A percentile compares a stretch with the other conserved stretches of the same genome.
Evolutionary conservation across 805 yeast species (phyloP).

Genomic region (Candida glaebosa): DNA sequence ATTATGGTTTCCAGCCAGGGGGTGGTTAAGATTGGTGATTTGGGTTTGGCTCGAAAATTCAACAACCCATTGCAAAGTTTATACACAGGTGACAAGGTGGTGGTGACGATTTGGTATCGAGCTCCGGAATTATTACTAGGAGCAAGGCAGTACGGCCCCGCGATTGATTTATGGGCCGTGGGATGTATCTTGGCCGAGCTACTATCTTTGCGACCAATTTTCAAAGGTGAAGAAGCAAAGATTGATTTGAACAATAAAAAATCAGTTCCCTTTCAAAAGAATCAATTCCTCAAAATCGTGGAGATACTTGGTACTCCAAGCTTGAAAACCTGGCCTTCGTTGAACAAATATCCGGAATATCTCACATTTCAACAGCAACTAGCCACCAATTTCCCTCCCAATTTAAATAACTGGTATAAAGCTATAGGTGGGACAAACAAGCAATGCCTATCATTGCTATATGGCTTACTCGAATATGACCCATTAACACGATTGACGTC

Average conservation of each 20-base stretch:
- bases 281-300: constrained; percentile 84
- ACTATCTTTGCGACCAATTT: constrained; percentile 83
- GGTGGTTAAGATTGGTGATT: constrained; percentile 91
- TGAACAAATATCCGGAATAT: constrained; percentile 82
- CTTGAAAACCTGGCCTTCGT: constrained; percentile 70
- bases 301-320: constrained; percentile 94
- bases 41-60: constrained; percentile 87
- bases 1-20: constrained; percentile 92
- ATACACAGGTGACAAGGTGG: constrained; percentile 91
- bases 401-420: constrained; percentile 81
- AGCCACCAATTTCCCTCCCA: constrained; percentile 59
- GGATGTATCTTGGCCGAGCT: constrained; percentile 94
- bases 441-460: constrained; percentile 62
- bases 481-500: constrained; percentile 82
- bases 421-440: constrained; percentile 73
- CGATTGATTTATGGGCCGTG: constrained; percentile 92
- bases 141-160: constrained; percentile 87
- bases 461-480: constrained; percentile 71
- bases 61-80: constrained; percentile 82
- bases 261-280: constrained; percentile 89
- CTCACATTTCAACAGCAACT: constrained; percentile 44
- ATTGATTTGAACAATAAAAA: constrained; percentile 80
- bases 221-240: constrained; percentile 97
- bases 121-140: constrained; percentile 92
- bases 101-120: constrained; percentile 95